Evolutionary conservation across 2,329 filamentous ascomycete species (phyloP).

Genomic region (Beauveria australis): DNA sequence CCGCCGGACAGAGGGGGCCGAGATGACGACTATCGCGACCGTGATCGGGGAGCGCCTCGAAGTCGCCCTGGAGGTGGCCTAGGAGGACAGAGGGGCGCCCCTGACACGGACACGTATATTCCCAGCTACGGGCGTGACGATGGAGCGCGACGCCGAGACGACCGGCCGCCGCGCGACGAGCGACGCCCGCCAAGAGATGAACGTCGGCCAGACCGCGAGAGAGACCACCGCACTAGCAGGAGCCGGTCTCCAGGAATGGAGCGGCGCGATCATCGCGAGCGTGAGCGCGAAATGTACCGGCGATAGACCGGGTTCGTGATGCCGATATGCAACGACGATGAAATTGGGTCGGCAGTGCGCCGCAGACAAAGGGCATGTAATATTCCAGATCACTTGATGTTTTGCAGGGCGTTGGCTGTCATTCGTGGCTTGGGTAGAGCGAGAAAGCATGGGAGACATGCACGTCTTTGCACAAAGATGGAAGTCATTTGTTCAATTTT

Average conservation of each 20-base stretch:
- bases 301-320: neutral
- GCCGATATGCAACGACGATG: constrained; percentile 11
- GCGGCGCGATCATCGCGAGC: constrained; percentile 17
- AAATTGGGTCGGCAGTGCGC: neutral
- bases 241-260: constrained; percentile 9
- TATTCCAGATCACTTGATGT: neutral
- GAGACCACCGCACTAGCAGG: constrained; percentile 24
- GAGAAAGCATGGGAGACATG: neutral
- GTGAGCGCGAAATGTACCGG: constrained; percentile 19
- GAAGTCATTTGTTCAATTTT: neutral
- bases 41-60: constrained; percentile 29
- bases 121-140: constrained; percentile 35
- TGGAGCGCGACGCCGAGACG: constrained; percentile 21
- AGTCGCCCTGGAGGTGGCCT: constrained; percentile 23
- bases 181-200: constrained; percentile 16
- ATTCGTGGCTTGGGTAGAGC: neutral
- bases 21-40: constrained; percentile 28
- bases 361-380: neutral
- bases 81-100: constrained; percentile 21
- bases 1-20: constrained; percentile 35
- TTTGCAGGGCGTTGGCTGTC: constrained; percentile 1
- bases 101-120: constrained; percentile 43
- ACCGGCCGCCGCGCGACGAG: constrained; percentile 16
- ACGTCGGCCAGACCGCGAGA: constrained; percentile 22
- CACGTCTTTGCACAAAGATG: neutral